phyloP scores from a whole-genome alignment of 2,329 filamentous ascomycete genomes.

The Graphilbum fragrans region DNA sequence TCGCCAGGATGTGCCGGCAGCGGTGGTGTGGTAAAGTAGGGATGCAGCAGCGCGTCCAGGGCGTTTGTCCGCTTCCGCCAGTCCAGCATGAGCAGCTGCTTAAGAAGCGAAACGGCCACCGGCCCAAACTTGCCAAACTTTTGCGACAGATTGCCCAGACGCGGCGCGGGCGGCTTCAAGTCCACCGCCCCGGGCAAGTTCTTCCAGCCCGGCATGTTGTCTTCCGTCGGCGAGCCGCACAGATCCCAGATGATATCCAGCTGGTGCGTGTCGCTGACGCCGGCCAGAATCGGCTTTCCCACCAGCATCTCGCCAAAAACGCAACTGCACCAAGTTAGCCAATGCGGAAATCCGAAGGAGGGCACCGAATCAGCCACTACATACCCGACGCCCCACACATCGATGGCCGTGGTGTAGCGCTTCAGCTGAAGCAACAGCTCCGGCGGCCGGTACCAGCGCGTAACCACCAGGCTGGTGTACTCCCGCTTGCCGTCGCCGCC shows the following conservation, averaged over 20 bases:
- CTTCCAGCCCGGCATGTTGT: conserved; percentile 88
- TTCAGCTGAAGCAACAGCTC: conserved; percentile 82
- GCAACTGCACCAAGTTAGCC: conserved; percentile 48
- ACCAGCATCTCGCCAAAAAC: conserved; percentile 98
- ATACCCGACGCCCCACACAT: conserved; percentile 95
- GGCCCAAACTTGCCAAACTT: conserved; percentile 66
- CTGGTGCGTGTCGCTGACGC: conserved; percentile 80
- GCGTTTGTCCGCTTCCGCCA: conserved; percentile 86
- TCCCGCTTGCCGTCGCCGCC: conserved; percentile 78
- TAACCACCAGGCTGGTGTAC: conserved; percentile 95
- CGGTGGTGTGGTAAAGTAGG: conserved; percentile 75
- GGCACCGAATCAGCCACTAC: conserved; percentile 18
- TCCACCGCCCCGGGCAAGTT: conserved; percentile 70
- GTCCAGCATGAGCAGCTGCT: conserved; percentile 75
- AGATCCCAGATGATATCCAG: conserved; percentile 89
- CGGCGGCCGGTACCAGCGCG: conserved; percentile 90
- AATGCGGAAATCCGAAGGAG: neutral
- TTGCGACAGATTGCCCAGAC: conserved; percentile 54
- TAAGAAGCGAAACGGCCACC: conserved; percentile 65
- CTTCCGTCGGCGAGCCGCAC: conserved; percentile 78
- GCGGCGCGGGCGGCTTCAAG: conserved; percentile 45
- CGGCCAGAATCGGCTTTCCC: conserved; percentile 82
- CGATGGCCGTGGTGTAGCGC: conserved; percentile 92
- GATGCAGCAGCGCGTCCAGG: conserved; percentile 82
- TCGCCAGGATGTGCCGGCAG: conserved; percentile 73